Evolutionary conservation across 2,329 filamentous ascomycete genomes (phyloP), one percentile per base, ranked within the genome.

Genomic region (Falciphora oryzae): DNA sequence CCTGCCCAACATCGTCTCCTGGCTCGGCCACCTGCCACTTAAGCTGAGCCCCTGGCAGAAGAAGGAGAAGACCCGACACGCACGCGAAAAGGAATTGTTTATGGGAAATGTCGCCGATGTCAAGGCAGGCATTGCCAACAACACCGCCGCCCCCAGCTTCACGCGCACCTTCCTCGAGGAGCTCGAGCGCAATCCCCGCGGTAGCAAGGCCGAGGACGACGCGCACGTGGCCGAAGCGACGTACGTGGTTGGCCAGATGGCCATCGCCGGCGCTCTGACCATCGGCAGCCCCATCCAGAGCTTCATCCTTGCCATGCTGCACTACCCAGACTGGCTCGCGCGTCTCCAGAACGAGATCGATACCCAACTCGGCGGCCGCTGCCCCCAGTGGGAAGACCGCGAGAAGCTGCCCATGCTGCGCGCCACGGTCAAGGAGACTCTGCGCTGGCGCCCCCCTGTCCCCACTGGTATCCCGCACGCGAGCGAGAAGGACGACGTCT

Each of bases 401-500:
- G 77, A 80, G 57, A 75, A 75, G 31, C 66, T 84, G 58, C 81
- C 81, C 4, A 68, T 79, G 65, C 71, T 83, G 57, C 74, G 81
- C 29, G 81, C 81, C 1, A 76, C 80, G 13, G 78, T 83, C 53
- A 82, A 83, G 70, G 82, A 86, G 71, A 76, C 78, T 0, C 75
- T 84, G 27, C 76, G 83, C n/a, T 85, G 81, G 81, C 75, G 82
- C 63, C 81, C 81, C 32, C 80, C 82, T 4, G 81, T 84, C 13
- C 81, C 82, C 6, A 84, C 82, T 44, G 81, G 81, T 77, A 82
- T 85, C 7, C 81, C 82, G 0, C 83, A 85, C 67, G 79, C 81
- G 1, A 72, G 79, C 7, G 80, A 81, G 63, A 75, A 79, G 63
- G 82, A 84, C 63, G 81, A 84, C 66, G 75, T 82, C 28, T 85